Base-by-base conservation (phyloP, 768 basidiomycete species). In the Crassisporium funariophilum region DNA sequence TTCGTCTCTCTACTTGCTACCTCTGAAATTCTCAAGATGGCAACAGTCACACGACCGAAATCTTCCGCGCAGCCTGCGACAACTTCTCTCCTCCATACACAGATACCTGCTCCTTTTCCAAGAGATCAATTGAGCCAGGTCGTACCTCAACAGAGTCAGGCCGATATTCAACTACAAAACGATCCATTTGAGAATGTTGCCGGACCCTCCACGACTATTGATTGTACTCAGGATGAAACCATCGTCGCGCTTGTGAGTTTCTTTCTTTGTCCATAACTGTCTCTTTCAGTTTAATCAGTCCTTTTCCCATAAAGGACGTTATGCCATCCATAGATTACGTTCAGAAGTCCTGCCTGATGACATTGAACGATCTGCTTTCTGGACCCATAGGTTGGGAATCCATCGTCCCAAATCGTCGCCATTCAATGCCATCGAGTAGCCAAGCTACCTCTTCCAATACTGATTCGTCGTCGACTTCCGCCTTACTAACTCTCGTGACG, bases 251-350 rank as follows among this genome's bases (percentile, higher is more conserved):
- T 61, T 43, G 64, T 66, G 50, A 27, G 59, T 59, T 36, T 33
- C 39, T 45, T 50, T 56, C 24, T 53, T 50, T 13, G 25, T 31
- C 0, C 16, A 15, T 11, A 19, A 20, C 45, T 21, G 17, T 36
- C 38, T 12, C 31, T 46, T 25, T 16, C 13, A 34, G n/a, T n/a
- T 48, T 19, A 43, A 36, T 54, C 23, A 48, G 24, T 34, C 42
- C 27, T 21, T 27, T 34, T 53, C 29, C 59, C 86, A n/a, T n/a
- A 80, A 74, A 73, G 50, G 82, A 86, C 53, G 68, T 89, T 25
- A 69, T 84, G 55, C 80, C 85, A 7, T 90, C 88, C n/a, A 83
- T 92, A 53, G 70, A 76, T 11, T 75, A 78, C 45, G 86, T 91
- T 23, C 84, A 89, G 56, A 77, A 75, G 48, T 87, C 86, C 13